Percentiles rank a stretch among this genome's conserved stretches.
Conservation (phyloP, 73 alveolate species). For the Tetrahymena borealis region DNA sequence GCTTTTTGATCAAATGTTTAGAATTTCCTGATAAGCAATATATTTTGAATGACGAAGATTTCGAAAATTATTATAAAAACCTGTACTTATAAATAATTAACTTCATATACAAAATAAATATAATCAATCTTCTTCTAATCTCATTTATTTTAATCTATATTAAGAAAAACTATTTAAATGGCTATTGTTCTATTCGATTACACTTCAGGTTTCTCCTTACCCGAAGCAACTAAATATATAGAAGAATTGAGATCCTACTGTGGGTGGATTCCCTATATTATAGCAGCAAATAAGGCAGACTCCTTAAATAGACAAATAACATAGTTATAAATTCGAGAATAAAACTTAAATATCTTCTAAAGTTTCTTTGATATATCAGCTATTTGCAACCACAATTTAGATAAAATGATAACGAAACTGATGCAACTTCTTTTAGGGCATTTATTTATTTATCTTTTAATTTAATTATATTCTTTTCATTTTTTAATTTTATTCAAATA, state of each 20-base stretch:
- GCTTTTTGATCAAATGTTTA: background rate
- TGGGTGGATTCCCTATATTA: background rate
- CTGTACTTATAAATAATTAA: background rate
- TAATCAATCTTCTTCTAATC: background rate
- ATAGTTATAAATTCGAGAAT: background rate
- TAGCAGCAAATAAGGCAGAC: background rate
- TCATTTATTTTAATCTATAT: background rate
- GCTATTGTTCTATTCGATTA: background rate
- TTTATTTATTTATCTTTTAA: background rate
- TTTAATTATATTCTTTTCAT: no score
- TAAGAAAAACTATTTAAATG: background rate
- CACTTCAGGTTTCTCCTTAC: background rate
- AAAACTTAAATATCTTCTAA: background rate
- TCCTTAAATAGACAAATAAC: background rate
- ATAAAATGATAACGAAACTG: background rate
- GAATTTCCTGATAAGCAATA: background rate
- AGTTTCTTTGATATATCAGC: background rate
- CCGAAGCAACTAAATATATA: background rate
- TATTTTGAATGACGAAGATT: background rate
- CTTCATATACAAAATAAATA: background rate
- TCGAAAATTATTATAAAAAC: background rate
- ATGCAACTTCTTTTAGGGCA: background rate
- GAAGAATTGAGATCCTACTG: background rate
- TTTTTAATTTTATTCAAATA: no score
- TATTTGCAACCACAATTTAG: background rate